Percentiles rank a stretch among this genome's conserved stretches.
Evolutionary conservation across 108 stramenopile genomes (phyloP).

Genomic region (Fragilaria crotonensis): DNA sequence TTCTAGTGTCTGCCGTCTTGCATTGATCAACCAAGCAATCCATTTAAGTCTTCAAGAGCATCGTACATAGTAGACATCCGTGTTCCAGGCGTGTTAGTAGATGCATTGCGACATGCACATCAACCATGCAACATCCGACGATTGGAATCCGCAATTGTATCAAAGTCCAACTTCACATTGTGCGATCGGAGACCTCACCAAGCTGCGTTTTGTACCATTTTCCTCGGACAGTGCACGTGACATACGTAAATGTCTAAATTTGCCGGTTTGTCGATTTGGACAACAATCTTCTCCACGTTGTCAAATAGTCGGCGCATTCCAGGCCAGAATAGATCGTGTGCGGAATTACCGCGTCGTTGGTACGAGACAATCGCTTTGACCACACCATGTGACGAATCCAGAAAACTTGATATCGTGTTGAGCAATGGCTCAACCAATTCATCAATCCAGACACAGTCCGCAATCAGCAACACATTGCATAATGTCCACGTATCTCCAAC

Average conservation of each 20-base stretch:
- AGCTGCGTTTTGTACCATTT: no score
- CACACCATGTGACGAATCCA: constrained; percentile 1
- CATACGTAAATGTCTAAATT: neutral
- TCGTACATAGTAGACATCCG: no score
- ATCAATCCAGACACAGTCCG: constrained; percentile 68
- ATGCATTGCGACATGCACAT: no score
- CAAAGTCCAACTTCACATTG: no score
- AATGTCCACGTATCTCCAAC: neutral
- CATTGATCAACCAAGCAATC: no score
- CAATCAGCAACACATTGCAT: constrained; percentile 52
- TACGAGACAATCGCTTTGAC: constrained; percentile 39
- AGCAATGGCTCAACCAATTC: constrained; percentile 50
- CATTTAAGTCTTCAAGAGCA: no score
- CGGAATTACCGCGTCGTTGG: constrained; percentile 28
- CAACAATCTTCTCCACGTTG: neutral
- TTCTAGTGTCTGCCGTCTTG: no score
- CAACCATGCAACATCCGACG: no score
- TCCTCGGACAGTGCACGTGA: no score
- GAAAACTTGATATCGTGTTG: constrained; percentile 25
- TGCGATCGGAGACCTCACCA: no score
- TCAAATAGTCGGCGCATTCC: constrained; percentile 8
- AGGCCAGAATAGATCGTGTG: constrained; percentile 12
- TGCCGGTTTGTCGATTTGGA: neutral
- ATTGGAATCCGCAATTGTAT: no score
- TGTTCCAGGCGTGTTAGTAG: no score